Evolutionary conservation across 1,284 basidiomycete genomes (phyloP).

Genomic region (Anthracocystis panici-leucophaei): DNA sequence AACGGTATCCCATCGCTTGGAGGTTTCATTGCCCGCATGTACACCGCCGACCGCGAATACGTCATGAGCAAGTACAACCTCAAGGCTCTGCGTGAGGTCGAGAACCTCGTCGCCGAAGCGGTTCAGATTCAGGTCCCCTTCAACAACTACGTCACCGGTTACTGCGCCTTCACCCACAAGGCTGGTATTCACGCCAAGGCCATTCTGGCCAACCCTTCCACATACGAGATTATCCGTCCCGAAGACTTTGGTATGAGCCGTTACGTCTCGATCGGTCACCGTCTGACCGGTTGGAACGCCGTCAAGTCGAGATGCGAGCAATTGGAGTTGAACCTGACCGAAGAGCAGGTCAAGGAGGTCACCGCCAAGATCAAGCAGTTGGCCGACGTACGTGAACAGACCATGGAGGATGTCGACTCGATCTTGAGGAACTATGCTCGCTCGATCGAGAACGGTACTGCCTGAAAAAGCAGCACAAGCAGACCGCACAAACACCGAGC

Average conservation of each 20-base stretch:
- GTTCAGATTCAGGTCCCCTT: slow-evolving; percentile 98
- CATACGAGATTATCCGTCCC: slow-evolving; percentile 75
- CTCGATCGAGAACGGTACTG: slow-evolving; percentile 51
- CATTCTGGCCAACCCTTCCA: slow-evolving; percentile 98
- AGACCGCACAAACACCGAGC: no score
- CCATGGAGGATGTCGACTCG: slow-evolving; percentile 98
- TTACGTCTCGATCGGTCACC: slow-evolving; percentile 98
- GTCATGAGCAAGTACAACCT: slow-evolving; percentile 99
- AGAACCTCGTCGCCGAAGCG: slow-evolving; percentile 98
- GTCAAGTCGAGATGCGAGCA: slow-evolving; percentile 99
- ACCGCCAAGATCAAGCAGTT: slow-evolving; percentile 99
- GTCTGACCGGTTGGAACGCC: slow-evolving; percentile 96
- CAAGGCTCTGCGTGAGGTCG: slow-evolving; percentile 94
- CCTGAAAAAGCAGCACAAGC: slow-evolving; percentile 11
- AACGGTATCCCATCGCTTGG: slow-evolving; percentile 99
- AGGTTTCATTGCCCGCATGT: slow-evolving; percentile 95
- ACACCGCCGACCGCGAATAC: slow-evolving; percentile 85
- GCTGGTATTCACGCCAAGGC: slow-evolving; percentile 99
- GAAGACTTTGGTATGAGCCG: slow-evolving; percentile 98
- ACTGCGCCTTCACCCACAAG: slow-evolving; percentile 99
- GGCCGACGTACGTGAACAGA: slow-evolving; percentile 96
- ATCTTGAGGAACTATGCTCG: slow-evolving; percentile 80
- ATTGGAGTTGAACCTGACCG: slow-evolving; percentile 85
- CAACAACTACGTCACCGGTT: slow-evolving; percentile 88
- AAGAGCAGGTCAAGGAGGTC: slow-evolving; percentile 90